Conservation (phyloP, 208 protist species). For the Trypanosoma mega region DNA sequence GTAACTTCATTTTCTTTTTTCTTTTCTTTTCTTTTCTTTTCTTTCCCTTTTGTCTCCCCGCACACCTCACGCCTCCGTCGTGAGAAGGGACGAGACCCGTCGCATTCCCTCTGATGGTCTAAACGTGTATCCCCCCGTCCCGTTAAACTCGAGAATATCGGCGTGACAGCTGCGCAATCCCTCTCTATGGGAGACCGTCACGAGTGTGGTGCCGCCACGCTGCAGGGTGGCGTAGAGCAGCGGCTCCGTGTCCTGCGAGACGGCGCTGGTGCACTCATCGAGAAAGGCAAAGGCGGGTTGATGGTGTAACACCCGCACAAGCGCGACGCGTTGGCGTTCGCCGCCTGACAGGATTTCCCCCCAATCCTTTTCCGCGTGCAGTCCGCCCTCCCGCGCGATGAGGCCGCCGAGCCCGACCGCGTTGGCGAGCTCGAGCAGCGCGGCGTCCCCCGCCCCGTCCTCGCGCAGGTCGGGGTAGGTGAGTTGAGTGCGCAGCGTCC, state of each 20-base stretch:
- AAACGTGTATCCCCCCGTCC: constrained; percentile 52
- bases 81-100: neutral
- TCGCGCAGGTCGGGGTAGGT: constrained; percentile 82
- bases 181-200: constrained; percentile 85
- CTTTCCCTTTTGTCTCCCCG: constrained; percentile 1
- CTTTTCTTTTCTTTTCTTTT: constrained; percentile 1
- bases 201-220: constrained; percentile 70
- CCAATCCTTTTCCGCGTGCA: constrained; percentile 76
- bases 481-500: constrained; percentile 79
- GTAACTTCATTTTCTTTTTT: constrained; percentile 2
- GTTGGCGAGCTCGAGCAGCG: constrained; percentile 39
- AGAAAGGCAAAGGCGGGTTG: constrained; percentile 81
- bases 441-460: constrained; percentile 46
- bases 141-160: constrained; percentile 57
- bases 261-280: constrained; percentile 90
- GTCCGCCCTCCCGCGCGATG: constrained; percentile 80
- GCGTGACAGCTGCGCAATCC: constrained; percentile 63
- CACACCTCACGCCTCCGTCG: neutral
- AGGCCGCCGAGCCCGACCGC: constrained; percentile 59
- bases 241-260: constrained; percentile 84
- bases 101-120: too few relatives aligned
- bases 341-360: constrained; percentile 86
- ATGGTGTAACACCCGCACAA: constrained; percentile 82
- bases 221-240: constrained; percentile 65
- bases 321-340: constrained; percentile 84